phyloP scores from a whole-genome alignment of 2,329 filamentous ascomycete genomes.

The Atkinsonella texensis region DNA sequence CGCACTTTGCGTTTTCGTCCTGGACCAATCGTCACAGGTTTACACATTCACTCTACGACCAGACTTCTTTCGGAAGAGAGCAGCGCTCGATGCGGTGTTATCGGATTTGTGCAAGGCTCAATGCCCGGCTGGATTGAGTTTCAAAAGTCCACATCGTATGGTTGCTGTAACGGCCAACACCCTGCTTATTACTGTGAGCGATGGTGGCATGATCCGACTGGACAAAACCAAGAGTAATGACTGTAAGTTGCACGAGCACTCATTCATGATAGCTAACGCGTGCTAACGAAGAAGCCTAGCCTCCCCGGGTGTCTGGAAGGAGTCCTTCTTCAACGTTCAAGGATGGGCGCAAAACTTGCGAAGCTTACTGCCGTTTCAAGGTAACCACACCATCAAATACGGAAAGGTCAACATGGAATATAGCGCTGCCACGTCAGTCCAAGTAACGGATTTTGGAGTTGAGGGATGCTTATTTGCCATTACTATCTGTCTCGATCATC shows the following conservation, averaged over 20 bases:
- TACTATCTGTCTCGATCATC: slow-evolving; percentile 81
- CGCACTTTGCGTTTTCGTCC: slow-evolving; percentile 63
- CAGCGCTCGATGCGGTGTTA: slow-evolving; percentile 60
- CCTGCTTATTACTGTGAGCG: slow-evolving; percentile 68
- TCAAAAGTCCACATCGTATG: slow-evolving; percentile 71
- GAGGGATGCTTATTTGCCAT: slow-evolving; percentile 47
- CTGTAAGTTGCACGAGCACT: slow-evolving; percentile 23
- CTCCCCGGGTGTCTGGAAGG: slow-evolving; percentile 43
- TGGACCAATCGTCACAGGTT: slow-evolving; percentile 68
- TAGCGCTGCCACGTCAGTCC: slow-evolving; percentile 52
- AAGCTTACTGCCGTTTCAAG: slow-evolving; percentile 54
- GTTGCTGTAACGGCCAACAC: slow-evolving; percentile 61
- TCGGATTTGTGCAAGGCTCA: slow-evolving; percentile 66
- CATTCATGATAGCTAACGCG: too few relatives aligned
- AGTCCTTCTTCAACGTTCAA: slow-evolving; percentile 61
- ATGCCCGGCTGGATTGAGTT: slow-evolving; percentile 58
- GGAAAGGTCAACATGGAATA: slow-evolving; percentile 54
- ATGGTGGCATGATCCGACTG: slow-evolving; percentile 64
- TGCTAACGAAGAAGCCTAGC: slow-evolving; percentile 10
- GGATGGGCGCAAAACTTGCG: slow-evolving; percentile 58
- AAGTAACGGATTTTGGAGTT: slow-evolving; percentile 39
- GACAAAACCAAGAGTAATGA: slow-evolving; percentile 42
- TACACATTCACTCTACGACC: slow-evolving; percentile 75
- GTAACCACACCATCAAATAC: slow-evolving; percentile 50
- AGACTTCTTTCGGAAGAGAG: slow-evolving; percentile 64